Evolutionary conservation across 305 asterid species (phyloP).

Genomic region (Fraxinus sp.): DNA sequence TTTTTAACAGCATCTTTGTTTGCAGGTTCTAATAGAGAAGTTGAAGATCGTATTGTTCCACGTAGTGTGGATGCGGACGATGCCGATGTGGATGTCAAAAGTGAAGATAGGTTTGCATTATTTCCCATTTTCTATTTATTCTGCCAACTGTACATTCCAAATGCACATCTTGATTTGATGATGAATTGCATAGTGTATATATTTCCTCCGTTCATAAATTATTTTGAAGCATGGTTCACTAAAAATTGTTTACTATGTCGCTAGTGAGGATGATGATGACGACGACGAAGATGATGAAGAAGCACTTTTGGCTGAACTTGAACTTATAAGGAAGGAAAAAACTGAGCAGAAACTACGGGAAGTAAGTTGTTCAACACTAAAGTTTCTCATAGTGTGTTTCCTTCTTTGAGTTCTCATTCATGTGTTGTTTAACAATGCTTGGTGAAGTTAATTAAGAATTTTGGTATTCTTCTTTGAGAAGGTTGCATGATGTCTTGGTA

Average conservation of each 20-base stretch:
- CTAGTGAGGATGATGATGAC: conserved; percentile 63
- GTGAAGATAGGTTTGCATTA: conserved; percentile 43
- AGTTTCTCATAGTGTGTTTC: neutral
- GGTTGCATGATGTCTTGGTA: neutral
- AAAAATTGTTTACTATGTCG: conserved; percentile 5
- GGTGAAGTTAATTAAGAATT: neutral
- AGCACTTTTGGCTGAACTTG: conserved; percentile 94
- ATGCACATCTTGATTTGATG: neutral
- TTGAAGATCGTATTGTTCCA: conserved; percentile 72
- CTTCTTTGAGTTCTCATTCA: neutral
- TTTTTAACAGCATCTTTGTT: conserved; percentile 4
- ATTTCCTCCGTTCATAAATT: neutral
- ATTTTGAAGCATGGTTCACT: neutral
- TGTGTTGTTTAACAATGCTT: neutral
- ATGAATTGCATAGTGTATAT: neutral
- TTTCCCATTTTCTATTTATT: neutral
- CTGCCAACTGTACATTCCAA: neutral
- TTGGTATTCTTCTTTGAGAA: neutral
- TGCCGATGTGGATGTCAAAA: conserved; percentile 58
- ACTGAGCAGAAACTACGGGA: conserved; percentile 80
- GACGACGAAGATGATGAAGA: conserved; percentile 87
- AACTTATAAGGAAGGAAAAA: conserved; percentile 80
- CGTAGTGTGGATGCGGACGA: conserved; percentile 86
- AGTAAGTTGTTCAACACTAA: conserved; percentile 37
- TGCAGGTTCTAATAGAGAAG: conserved; percentile 67